Conservation (phyloP, 352 stramenopile species). For the Globisporangium barbulae region DNA sequence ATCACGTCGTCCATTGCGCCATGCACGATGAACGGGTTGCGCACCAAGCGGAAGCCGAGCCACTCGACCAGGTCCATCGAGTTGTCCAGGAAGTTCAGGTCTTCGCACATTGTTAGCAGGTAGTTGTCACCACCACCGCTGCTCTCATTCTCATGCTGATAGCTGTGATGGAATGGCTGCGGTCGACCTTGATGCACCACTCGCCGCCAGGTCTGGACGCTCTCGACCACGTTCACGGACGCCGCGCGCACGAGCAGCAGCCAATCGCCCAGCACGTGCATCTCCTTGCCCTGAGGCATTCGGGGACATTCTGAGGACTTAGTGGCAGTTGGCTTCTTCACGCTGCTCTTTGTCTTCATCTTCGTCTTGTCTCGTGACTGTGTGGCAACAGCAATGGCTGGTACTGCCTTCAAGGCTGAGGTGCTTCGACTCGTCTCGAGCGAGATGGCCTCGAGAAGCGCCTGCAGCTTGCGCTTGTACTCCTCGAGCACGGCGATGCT, state of each 20-base stretch:
- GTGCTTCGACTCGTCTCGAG: not conserved
- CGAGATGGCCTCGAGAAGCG: conserved; percentile 5
- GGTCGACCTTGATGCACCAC: conserved; percentile 33
- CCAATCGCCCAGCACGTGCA: conserved; percentile 53
- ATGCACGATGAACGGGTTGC: conserved; percentile 53
- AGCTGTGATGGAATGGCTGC: conserved; percentile 26
- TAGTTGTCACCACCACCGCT: conserved; percentile 32
- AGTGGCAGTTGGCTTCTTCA: not conserved
- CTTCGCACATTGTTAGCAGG: conserved; percentile 48
- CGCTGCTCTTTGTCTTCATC: not conserved
- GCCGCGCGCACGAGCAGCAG: conserved; percentile 45
- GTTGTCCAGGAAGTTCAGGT: conserved; percentile 51
- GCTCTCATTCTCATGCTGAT: conserved; percentile 2
- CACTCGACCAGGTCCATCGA: conserved; percentile 38
- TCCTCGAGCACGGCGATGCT: conserved; percentile 48
- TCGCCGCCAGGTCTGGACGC: conserved; percentile 35
- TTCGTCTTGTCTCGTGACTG: not conserved
- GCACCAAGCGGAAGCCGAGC: conserved; percentile 47
- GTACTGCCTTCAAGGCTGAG: not conserved
- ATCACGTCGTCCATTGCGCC: conserved; percentile 31
- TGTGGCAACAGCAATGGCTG: not conserved
- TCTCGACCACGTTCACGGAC: conserved; percentile 58
- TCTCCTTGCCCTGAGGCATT: conserved; percentile 37
- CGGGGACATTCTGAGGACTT: not conserved
- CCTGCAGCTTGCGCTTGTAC: conserved; percentile 24